Evolutionary conservation across 2,329 filamentous ascomycete species (phyloP), one percentile per base, ranked within the genome.

Genomic region (Microdochium bolleyi): DNA sequence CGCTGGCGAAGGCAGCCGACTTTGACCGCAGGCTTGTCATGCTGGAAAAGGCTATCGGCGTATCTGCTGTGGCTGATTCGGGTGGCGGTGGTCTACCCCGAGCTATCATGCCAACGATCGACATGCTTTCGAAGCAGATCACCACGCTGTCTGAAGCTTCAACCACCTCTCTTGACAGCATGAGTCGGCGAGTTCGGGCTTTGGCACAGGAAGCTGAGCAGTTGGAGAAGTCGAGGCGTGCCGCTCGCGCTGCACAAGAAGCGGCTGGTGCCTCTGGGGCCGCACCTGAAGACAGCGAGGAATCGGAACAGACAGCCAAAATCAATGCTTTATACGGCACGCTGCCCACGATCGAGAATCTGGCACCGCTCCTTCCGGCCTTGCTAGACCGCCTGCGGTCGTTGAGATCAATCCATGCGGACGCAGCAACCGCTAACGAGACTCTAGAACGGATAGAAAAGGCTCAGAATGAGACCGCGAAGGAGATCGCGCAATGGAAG

Each of bases 261-360:
- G 78, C 80, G 25, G 70, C 85, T 22, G 74, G 74, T 10, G 68
- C 72, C 5, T 69, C 73, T 27, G 73, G 75, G 19, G 73, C 66
- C 9, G 66, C 72, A 3, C 60, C 70, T 1, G 63, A 71, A 3
- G 71, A 75, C 21, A 61, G 63, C 9, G 72, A 80, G 53, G 76
- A 85, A 57, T 73, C 78, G 9, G 90, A 95, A 61, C 88, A 95
- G 61, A 79, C 84, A 41, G 79, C 88, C 51, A 96, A 96, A 67
- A 88, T 99, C 66, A 94, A 95, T 58, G 89, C 92, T 1, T 80
- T 99, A 4, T 96, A 96, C 69, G 87, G 88, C 1, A 89, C 90
- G 2, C 74, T 99, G 16, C 87, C 91, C 1, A 94, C 89, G 0
- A 94, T 99, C 54, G 91, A 96, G 69, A 88, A 80, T 53, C 77